phyloP scores from a whole-genome alignment of 441 rosid genomes.

The Arabidopsis lyrata region DNA sequence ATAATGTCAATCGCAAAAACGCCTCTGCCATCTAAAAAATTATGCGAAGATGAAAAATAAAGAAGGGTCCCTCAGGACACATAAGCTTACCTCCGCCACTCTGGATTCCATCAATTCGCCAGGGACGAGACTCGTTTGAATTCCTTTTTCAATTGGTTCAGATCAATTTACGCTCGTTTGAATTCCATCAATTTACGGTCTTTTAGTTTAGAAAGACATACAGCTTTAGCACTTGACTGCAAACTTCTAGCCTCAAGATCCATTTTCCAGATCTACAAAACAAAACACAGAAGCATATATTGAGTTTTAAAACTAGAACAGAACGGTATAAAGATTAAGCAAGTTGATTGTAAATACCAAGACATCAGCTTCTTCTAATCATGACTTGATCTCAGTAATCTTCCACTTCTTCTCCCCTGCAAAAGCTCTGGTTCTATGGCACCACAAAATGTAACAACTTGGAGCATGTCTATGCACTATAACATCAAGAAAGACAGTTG shows the following conservation, averaged over 20 bases:
- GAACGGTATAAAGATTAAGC: background rate
- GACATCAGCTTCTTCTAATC: conserved; percentile 84
- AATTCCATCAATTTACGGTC: no score
- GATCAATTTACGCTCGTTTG: conserved; percentile 60
- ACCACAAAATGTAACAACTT: background rate
- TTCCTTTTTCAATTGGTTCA: conserved; percentile 67
- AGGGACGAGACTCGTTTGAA: conserved; percentile 60
- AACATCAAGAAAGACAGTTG: no score
- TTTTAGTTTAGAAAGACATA: conserved; percentile 67
- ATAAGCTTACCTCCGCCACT: background rate
- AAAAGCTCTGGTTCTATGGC: background rate
- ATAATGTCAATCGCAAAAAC: background rate
- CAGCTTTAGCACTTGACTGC: conserved; percentile 70
- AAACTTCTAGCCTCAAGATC: conserved; percentile 79
- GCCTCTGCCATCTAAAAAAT: background rate
- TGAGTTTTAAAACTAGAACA: background rate
- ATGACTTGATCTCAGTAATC: conserved; percentile 66
- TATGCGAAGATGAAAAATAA: no score
- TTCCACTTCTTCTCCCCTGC: conserved; percentile 64
- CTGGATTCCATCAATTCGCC: conserved; percentile 68
- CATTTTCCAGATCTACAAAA: conserved; percentile 68
- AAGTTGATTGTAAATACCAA: conserved; percentile 53
- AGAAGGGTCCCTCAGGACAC: background rate
- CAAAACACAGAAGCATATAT: background rate
- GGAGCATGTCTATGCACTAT: background rate